Evolutionary conservation across 108 stramenopile genomes (phyloP).

Genomic region (Cyclotella cryptica): DNA sequence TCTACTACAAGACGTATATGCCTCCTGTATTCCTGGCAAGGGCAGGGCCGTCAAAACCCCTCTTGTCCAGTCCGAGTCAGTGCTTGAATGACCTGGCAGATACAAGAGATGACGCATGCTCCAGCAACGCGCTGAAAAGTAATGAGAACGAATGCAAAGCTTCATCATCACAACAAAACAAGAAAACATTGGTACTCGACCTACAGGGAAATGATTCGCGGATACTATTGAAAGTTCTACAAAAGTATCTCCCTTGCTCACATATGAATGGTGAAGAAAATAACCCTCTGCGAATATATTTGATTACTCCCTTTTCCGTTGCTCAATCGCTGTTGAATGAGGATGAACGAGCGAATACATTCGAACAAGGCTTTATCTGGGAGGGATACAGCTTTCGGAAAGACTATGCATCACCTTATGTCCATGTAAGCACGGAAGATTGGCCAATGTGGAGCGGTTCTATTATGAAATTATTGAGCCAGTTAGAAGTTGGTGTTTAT

Average conservation of each 20-base stretch:
- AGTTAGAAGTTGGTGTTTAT: conserved; percentile 54
- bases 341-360: background rate
- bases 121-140: background rate
- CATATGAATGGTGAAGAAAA: background rate
- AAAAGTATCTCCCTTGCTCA: conserved; percentile 23
- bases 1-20: conserved; percentile 84
- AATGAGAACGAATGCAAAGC: background rate
- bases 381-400: conserved; percentile 31
- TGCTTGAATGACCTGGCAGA: background rate
- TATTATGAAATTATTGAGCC: conserved; percentile 24
- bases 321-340: conserved; percentile 10
- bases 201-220: conserved; percentile 47
- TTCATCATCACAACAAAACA: background rate
- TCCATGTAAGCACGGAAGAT: conserved; percentile 74
- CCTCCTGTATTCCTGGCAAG: conserved; percentile 72
- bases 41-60: background rate
- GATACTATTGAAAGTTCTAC: conserved; percentile 25
- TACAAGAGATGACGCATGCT: background rate
- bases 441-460: conserved; percentile 57
- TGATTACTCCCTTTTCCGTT: conserved; percentile 33
- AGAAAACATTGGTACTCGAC: conserved; percentile 45
- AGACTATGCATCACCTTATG: conserved; percentile 26
- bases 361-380: conserved; percentile 13
- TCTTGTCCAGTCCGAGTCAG: background rate
- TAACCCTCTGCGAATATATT: background rate